These are phyloP conservation scores for Pichia occidentalis DNA, from an alignment of 805 yeast genomes.

Conservation along the genomic window DNA sequence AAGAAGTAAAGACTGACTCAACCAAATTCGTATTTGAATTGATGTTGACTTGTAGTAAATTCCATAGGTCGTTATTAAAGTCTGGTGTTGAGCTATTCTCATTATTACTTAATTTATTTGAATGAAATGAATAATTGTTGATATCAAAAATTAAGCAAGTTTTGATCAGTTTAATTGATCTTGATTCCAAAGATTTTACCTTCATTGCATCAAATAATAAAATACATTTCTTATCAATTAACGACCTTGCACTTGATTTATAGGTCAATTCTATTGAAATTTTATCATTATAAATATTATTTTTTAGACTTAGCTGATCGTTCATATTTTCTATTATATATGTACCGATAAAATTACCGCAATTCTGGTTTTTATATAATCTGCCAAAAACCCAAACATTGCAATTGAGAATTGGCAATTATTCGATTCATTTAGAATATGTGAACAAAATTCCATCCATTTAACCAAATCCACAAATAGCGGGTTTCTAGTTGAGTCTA, in stretches of 20 bases:
- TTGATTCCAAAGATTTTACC: conserved; percentile 9
- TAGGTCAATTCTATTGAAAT: conserved; percentile 30
- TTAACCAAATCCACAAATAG: conserved; percentile 38
- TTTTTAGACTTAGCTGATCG: conserved; percentile 16
- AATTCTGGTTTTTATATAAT: conserved; percentile 21
- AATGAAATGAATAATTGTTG: conserved; percentile 19
- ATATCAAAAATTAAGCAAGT: conserved; percentile 23
- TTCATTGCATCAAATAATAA: conserved; percentile 23
- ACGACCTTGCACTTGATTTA: conserved; percentile 42
- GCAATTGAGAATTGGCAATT: conserved; percentile 47
- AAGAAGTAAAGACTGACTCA: conserved; percentile 15
- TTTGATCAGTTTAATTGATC: conserved; percentile 18
- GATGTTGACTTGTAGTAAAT: conserved; percentile 20
- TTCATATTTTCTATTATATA: conserved; percentile 23
- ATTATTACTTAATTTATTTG: conserved; percentile 14
- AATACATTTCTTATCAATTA: conserved; percentile 40
- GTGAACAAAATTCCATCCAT: conserved; percentile 47
- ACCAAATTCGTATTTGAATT: conserved; percentile 17
- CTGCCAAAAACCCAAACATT: conserved; percentile 42
- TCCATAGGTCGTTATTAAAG: conserved; percentile 23
- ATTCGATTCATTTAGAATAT: conserved; percentile 40
- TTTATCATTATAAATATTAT: conserved; percentile 19
- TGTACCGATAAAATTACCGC: conserved; percentile 22
- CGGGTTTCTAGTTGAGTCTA: conserved; percentile 15
- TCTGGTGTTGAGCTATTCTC: conserved; percentile 18